A percentile compares a stretch with the other conserved stretches of the same genome.
Conservation (phyloP, 805 yeast species). For the Metschnikowia santaceciliae region DNA sequence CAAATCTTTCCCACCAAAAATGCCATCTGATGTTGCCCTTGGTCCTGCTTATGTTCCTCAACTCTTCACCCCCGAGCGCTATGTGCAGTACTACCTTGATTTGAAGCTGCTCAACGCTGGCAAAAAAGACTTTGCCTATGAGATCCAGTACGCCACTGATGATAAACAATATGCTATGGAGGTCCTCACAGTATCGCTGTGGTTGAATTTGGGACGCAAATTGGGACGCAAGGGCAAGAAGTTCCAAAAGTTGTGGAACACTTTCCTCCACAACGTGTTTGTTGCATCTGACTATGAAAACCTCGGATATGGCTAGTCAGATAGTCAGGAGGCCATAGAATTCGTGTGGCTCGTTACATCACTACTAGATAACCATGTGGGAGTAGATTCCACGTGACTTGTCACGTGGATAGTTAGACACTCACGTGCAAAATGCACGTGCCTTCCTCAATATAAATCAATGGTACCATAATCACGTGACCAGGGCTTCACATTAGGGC, state of each 20-base stretch:
- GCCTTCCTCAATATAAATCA: too few relatives aligned
- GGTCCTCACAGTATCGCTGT: conserved; percentile 55
- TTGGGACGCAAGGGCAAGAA: conserved; percentile 34
- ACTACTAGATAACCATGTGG: too few relatives aligned
- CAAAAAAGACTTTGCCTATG: conserved; percentile 47
- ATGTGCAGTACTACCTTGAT: conserved; percentile 73
- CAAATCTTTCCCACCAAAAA: conserved; percentile 57
- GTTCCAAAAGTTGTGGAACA: conserved; percentile 44
- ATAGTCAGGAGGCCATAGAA: too few relatives aligned
- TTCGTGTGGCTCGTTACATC: too few relatives aligned
- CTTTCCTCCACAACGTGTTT: conserved; percentile 56
- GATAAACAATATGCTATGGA: conserved; percentile 54
- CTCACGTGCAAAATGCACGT: too few relatives aligned
- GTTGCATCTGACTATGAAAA: conserved; percentile 63
- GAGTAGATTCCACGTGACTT: neutral
- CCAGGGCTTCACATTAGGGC: neutral
- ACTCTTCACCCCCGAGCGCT: conserved; percentile 66
- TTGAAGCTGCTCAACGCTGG: conserved; percentile 45
- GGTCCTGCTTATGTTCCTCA: conserved; percentile 81
- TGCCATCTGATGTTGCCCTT: conserved; percentile 48
- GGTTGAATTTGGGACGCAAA: conserved; percentile 54
- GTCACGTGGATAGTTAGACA: too few relatives aligned
- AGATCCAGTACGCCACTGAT: conserved; percentile 67
- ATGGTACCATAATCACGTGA: conserved; percentile 3
- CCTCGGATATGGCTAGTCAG: conserved; percentile 34